Evolutionary conservation across 2,329 filamentous ascomycete species (phyloP).

Genomic region (Grosmannia penicillata): DNA sequence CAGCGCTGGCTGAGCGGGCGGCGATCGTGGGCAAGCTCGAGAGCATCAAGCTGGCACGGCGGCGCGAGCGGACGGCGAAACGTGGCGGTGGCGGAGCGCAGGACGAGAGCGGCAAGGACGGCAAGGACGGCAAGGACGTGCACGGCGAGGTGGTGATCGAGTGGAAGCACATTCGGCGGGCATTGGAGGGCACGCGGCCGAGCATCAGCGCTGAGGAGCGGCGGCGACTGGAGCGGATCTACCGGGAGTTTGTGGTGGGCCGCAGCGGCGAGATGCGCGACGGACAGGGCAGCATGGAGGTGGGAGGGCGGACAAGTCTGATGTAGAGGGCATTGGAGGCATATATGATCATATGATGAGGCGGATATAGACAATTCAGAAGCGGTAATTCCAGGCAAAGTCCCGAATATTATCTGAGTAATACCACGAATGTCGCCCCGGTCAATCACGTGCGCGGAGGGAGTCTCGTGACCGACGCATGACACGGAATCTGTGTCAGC

Average conservation of each 20-base stretch:
- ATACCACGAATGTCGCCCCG: no score
- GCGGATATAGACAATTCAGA: no score
- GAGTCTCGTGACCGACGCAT: no score
- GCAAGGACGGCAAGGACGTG: constrained; percentile 9
- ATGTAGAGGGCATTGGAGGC: no score
- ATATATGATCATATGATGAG: not conserved
- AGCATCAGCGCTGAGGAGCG: constrained; percentile 74
- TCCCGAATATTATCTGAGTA: no score
- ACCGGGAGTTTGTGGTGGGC: constrained; percentile 82
- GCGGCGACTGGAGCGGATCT: constrained; percentile 62
- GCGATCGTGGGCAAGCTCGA: constrained; percentile 70
- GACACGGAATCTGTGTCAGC: not conserved
- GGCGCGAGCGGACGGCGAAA: constrained; percentile 35
- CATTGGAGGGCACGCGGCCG: constrained; percentile 60
- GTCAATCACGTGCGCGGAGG: no score
- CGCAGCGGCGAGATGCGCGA: constrained; percentile 91
- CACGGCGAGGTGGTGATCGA: constrained; percentile 13
- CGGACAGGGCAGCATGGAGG: constrained; percentile 80
- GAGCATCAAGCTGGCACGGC: constrained; percentile 58
- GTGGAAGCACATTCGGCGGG: constrained; percentile 76
- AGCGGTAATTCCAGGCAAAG: no score
- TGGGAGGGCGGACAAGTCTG: constrained; percentile 82
- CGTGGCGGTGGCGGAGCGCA: constrained; percentile 8
- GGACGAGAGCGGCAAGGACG: constrained; percentile 2
- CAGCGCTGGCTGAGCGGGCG: constrained; percentile 57